A percentile compares a stretch with the other conserved stretches of the same genome.
Evolutionary conservation across 108 stramenopile genomes (phyloP).

Genomic region (Aurantiochytrium sp.): DNA sequence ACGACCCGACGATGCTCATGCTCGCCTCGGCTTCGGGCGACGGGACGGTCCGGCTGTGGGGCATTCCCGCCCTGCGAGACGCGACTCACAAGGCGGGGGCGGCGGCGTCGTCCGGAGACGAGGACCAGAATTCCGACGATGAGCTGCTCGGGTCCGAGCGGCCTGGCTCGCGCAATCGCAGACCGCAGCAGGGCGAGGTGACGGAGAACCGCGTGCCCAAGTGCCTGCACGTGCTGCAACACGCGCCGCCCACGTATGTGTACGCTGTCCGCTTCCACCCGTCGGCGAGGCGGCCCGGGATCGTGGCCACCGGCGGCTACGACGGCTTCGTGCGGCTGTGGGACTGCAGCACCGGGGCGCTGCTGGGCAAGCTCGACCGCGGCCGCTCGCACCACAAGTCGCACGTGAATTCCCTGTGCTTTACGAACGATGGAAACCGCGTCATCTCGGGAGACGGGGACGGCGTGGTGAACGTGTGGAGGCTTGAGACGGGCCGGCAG

Average conservation of each 20-base stretch:
- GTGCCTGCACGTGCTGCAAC: not conserved
- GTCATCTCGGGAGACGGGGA: not conserved
- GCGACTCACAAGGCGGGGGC: too few relatives aligned
- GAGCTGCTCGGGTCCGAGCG: not conserved
- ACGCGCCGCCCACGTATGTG: not conserved
- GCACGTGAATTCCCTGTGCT: not conserved
- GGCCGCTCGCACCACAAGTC: not conserved
- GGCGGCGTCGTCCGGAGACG: not conserved
- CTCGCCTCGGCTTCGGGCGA: not conserved
- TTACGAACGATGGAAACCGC: constrained; percentile 14
- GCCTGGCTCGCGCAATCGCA: too few relatives aligned
- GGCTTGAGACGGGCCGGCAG: not conserved
- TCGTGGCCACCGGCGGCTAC: not conserved
- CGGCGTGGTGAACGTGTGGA: constrained; percentile 10
- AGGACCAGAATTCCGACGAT: not conserved
- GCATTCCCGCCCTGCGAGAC: not conserved
- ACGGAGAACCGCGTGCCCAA: too few relatives aligned
- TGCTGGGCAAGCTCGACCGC: not conserved
- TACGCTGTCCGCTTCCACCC: not conserved
- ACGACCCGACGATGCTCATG: not conserved
- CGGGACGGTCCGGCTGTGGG: not conserved
- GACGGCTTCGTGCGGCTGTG: constrained; percentile 27
- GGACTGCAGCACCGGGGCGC: not conserved
- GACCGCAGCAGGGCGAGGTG: too few relatives aligned
- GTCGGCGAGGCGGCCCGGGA: not conserved